phyloP scores from a whole-genome alignment of 2,329 filamentous ascomycete species.

The Lecanicillium sp. region DNA sequence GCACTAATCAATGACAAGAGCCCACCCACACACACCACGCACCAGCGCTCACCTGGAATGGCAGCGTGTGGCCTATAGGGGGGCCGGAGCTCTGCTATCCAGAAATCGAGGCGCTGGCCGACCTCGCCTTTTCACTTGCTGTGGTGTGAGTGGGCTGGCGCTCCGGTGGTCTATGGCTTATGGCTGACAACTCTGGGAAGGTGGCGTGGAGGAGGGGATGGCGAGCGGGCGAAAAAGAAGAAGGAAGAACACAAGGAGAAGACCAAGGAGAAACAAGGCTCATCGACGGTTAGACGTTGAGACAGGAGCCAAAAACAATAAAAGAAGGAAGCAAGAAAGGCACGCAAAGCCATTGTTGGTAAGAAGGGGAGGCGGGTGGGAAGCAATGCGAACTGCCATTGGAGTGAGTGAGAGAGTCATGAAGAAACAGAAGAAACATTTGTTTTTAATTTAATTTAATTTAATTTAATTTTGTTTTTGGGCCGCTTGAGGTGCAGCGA shows the following conservation, averaged over 20 bases:
- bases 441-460: too few species aligned
- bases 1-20: background rate
- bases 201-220: conserved; percentile 6
- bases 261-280: background rate
- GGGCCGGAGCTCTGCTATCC: too few species aligned
- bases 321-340: too few species aligned
- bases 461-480: too few species aligned
- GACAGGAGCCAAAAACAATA: too few species aligned
- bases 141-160: background rate
- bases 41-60: too few species aligned
- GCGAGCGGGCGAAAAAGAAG: background rate
- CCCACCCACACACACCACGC: background rate
- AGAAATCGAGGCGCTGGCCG: background rate
- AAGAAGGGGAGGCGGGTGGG: background rate
- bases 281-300: too few species aligned
- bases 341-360: background rate
- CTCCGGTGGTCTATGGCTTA: background rate
- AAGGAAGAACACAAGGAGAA: background rate
- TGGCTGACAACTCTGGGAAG: background rate
- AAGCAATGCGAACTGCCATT: background rate
- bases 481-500: too few species aligned
- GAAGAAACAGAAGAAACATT: too few species aligned
- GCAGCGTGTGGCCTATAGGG: too few species aligned
- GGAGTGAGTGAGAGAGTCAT: background rate
- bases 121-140: background rate